Evolutionary conservation across 176 grass and related monocot species (phyloP).

Genomic region (Phragmites australis): DNA sequence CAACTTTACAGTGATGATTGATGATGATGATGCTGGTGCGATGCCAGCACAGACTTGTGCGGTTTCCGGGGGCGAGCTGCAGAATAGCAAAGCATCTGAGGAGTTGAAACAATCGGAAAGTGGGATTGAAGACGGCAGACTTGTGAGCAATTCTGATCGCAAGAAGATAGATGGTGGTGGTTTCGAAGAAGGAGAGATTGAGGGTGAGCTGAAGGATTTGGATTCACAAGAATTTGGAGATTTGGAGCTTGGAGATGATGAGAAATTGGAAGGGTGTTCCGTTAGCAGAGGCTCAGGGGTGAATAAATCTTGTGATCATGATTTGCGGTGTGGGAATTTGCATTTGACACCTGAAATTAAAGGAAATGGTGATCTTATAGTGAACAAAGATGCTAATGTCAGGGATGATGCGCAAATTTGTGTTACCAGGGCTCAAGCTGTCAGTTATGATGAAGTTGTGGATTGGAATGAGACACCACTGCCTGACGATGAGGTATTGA

Average conservation of each 20-base stretch:
- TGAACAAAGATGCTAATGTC: slow-evolving; percentile 4
- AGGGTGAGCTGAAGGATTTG: slow-evolving; percentile 59
- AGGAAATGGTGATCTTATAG: slow-evolving; percentile 29
- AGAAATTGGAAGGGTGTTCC: slow-evolving; percentile 41
- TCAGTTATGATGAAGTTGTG: slow-evolving; percentile 50
- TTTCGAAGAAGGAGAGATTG: slow-evolving; percentile 93
- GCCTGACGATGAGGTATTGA: slow-evolving; percentile 35
- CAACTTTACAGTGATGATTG: slow-evolving; percentile 55
- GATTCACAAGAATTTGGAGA: slow-evolving; percentile 31
- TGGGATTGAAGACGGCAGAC: slow-evolving; percentile 9
- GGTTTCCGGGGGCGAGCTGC: slow-evolving; percentile 18
- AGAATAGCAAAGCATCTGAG: slow-evolving; percentile 32
- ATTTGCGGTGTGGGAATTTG: background rate
- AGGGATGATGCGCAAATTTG: slow-evolving; percentile 16
- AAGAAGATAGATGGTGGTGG: slow-evolving; percentile 21
- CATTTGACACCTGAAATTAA: slow-evolving; percentile 14
- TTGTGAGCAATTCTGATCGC: slow-evolving; percentile 17
- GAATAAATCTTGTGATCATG: slow-evolving; percentile 33
- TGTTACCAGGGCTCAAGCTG: slow-evolving; percentile 27
- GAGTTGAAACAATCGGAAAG: slow-evolving; percentile 22
- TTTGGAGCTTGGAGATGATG: slow-evolving; percentile 39
- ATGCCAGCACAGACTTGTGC: slow-evolving; percentile 1
- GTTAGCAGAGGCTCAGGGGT: slow-evolving; percentile 19
- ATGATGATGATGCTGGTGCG: slow-evolving; percentile 18
- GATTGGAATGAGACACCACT: slow-evolving; percentile 43